Conservation (phyloP, 2,329 filamentous ascomycete genomes). For the Scolecobasidium constrictum region DNA sequence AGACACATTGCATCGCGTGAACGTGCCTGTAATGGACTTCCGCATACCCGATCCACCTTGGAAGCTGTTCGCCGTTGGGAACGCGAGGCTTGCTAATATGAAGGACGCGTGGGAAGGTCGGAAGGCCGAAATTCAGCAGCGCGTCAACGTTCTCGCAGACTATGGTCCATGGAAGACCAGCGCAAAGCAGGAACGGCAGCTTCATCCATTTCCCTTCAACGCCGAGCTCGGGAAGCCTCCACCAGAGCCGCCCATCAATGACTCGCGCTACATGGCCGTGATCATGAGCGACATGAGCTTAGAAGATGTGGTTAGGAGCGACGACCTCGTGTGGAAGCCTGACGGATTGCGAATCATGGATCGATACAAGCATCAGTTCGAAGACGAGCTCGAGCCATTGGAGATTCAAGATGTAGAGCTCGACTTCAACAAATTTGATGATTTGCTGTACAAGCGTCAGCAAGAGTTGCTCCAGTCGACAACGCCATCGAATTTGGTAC, state of each 20-base stretch:
- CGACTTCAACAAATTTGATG: constrained; percentile 20
- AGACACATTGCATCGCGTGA: constrained; percentile 36
- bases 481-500: background rate
- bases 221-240: constrained; percentile 25
- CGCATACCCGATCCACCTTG: constrained; percentile 35
- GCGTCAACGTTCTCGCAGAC: constrained; percentile 19
- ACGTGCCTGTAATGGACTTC: constrained; percentile 38
- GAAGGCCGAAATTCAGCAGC: constrained; percentile 20
- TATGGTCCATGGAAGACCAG: constrained; percentile 33
- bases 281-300: constrained; percentile 23
- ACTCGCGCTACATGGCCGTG: constrained; percentile 24
- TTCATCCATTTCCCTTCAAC: constrained; percentile 39
- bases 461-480: constrained; percentile 11
- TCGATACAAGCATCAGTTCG: constrained; percentile 17
- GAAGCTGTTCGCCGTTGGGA: constrained; percentile 24
- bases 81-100: constrained; percentile 7
- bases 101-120: constrained; percentile 12
- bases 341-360: constrained; percentile 36
- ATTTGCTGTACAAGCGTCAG: constrained; percentile 30
- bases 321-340: constrained; percentile 35
- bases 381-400: constrained; percentile 23
- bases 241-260: constrained; percentile 28
- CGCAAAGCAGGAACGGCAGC: constrained; percentile 25
- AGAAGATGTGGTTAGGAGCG: constrained; percentile 27
- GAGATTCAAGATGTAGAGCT: constrained; percentile 13